Conservation (phyloP, 495 filamentous ascomycete genomes). For the Aspergillus ostianus region DNA sequence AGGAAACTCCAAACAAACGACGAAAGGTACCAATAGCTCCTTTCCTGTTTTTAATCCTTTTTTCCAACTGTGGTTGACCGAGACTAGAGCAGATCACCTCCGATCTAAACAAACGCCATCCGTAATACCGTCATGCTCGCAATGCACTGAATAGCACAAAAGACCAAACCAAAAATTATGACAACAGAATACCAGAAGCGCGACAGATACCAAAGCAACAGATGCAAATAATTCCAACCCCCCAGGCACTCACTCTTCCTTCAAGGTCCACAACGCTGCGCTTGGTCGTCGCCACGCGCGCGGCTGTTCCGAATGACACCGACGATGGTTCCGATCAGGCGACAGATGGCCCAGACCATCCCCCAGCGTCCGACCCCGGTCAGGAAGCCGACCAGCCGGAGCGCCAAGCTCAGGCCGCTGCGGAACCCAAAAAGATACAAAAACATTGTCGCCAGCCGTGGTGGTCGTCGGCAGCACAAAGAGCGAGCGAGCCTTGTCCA, state of each 20-base stretch:
- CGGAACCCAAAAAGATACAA: constrained; percentile 30
- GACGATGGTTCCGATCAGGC: constrained; percentile 33
- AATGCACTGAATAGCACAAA: not conserved
- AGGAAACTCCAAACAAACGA: not conserved
- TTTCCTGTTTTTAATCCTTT: not conserved
- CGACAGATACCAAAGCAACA: constrained; percentile 2
- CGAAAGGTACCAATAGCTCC: no score
- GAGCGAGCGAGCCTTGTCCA: constrained; percentile 36
- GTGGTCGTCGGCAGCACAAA: constrained; percentile 33
- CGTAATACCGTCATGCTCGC: not conserved
- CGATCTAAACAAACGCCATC: not conserved
- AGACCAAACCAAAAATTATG: not conserved
- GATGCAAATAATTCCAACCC: not conserved
- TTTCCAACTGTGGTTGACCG: not conserved
- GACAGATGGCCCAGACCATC: constrained; percentile 13
- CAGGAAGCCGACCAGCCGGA: constrained; percentile 3
- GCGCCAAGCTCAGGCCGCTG: constrained; percentile 11
- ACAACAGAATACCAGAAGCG: not conserved
- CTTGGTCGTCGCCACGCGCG: constrained; percentile 42
- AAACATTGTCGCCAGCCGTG: constrained; percentile 18
- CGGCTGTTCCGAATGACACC: constrained; percentile 46
- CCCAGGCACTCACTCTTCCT: constrained; percentile 26
- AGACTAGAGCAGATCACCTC: no score
- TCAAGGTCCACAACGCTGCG: constrained; percentile 38
- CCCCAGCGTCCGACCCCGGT: constrained; percentile 1